Conservation (phyloP, 108 stramenopile species). For the Aurantiochytrium sp. region DNA sequence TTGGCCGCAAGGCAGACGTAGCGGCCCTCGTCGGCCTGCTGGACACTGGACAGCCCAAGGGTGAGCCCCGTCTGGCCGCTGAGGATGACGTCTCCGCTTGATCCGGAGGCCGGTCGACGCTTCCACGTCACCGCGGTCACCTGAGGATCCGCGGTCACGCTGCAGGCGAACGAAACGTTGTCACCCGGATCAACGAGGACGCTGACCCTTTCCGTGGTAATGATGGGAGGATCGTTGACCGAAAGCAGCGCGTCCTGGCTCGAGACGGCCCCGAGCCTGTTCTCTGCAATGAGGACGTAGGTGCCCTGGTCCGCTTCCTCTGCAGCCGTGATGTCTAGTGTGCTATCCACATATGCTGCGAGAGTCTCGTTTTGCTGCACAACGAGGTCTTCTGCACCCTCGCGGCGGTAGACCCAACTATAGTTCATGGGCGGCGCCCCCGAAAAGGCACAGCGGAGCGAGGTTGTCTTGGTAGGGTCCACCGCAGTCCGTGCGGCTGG, state of each 20-base stretch:
- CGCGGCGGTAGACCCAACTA: neutral
- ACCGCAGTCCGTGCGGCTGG: neutral
- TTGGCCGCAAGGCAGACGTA: neutral
- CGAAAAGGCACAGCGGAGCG: neutral
- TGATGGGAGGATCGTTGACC: neutral
- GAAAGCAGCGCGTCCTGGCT: neutral
- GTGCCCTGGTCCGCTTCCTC: neutral
- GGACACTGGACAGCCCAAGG: neutral
- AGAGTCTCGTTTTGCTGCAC: neutral
- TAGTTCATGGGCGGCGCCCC: constrained; percentile 8
- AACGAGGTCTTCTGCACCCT: neutral
- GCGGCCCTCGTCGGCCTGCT: neutral
- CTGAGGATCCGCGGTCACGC: neutral
- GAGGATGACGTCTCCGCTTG: neutral
- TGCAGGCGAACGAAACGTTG: neutral
- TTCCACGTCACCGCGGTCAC: neutral
- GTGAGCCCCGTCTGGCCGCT: neutral
- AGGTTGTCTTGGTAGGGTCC: neutral
- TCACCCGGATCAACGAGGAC: neutral
- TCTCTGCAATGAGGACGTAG: neutral
- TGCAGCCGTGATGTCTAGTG: neutral
- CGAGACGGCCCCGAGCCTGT: neutral
- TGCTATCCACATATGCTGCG: neutral
- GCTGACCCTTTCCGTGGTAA: neutral
- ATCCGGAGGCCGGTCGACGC: neutral